A percentile compares a stretch with the other conserved stretches of the same genome.
Evolutionary conservation across 306 rosid genomes (phyloP).

Genomic region (Cucumis hystrix): DNA sequence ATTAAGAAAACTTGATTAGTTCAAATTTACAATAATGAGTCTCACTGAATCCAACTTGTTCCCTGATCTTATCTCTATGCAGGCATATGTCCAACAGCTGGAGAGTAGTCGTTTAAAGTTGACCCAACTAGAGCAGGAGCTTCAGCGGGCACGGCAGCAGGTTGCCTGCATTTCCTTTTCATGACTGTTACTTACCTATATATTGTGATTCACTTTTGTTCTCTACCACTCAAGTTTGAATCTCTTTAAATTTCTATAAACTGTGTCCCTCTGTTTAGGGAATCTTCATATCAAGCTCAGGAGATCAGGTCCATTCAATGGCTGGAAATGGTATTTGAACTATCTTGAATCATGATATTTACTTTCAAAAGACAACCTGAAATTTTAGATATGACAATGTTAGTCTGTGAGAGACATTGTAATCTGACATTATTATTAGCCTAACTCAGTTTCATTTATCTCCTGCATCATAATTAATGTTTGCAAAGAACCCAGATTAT

Average conservation of each 20-base stretch:
- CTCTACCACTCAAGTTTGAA: background rate
- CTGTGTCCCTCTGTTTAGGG: constrained; percentile 33
- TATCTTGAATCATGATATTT: background rate
- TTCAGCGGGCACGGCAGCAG: constrained; percentile 74
- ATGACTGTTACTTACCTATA: background rate
- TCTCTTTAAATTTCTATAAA: background rate
- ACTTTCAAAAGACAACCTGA: background rate
- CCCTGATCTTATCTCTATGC: background rate
- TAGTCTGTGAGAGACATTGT: background rate
- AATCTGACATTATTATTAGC: background rate
- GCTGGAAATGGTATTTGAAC: constrained; percentile 76
- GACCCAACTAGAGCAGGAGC: constrained; percentile 76
- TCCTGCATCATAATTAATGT: background rate
- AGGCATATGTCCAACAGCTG: constrained; percentile 73
- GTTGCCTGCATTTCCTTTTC: constrained; percentile 14
- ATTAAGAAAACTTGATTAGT: background rate
- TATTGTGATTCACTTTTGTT: background rate
- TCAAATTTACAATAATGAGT: background rate
- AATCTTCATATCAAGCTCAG: constrained; percentile 80
- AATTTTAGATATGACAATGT: background rate
- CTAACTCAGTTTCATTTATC: background rate
- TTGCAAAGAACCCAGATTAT: background rate
- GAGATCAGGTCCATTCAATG: constrained; percentile 90
- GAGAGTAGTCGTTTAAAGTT: constrained; percentile 74
- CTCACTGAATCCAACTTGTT: background rate